A percentile compares a stretch with the other conserved stretches of the same genome.
These are phyloP conservation scores for Lecanicillium sp. DNA, from an alignment of 2,329 filamentous ascomycete genomes.

Conservation along the genomic window DNA sequence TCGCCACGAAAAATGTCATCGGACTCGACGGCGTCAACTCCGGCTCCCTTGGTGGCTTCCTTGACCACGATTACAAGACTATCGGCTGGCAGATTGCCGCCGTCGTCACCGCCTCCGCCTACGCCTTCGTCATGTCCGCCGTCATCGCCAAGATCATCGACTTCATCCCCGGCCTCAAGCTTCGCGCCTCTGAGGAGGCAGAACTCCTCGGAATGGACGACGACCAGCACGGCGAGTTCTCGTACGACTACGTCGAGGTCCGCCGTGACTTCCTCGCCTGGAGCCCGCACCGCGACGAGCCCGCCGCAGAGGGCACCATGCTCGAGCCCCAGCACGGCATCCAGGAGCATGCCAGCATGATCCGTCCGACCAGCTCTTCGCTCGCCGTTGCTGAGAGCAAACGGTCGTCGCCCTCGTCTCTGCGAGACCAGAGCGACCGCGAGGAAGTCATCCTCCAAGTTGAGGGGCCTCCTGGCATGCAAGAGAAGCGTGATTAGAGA, in stretches of 20 bases:
- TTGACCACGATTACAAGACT: conserved; percentile 68
- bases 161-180: conserved; percentile 68
- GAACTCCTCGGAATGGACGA: conserved; percentile 86
- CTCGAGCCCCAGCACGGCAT: conserved; percentile 66
- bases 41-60: conserved; percentile 60
- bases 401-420: conserved; percentile 7
- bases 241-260: conserved; percentile 86
- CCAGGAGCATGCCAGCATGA: conserved; percentile 51
- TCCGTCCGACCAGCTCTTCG: conserved; percentile 21
- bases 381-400: conserved; percentile 15
- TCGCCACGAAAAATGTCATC: conserved; percentile 64
- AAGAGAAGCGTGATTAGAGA: conserved; percentile 15
- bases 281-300: conserved; percentile 69
- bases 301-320: conserved; percentile 49
- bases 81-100: conserved; percentile 78
- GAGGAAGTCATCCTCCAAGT: conserved; percentile 10
- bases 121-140: conserved; percentile 68
- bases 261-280: conserved; percentile 83
- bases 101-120: conserved; percentile 59
- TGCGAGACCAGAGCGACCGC: conserved; percentile 7
- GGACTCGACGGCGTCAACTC: conserved; percentile 73
- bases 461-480: not conserved
- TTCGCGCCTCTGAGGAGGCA: conserved; percentile 74
- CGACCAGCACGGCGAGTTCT: conserved; percentile 84
- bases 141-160: conserved; percentile 70